A percentile compares a stretch with the other conserved stretches of the same genome.
phyloP scores from a whole-genome alignment of 1,284 basidiomycete genomes.

The Ganoderma boninense region DNA sequence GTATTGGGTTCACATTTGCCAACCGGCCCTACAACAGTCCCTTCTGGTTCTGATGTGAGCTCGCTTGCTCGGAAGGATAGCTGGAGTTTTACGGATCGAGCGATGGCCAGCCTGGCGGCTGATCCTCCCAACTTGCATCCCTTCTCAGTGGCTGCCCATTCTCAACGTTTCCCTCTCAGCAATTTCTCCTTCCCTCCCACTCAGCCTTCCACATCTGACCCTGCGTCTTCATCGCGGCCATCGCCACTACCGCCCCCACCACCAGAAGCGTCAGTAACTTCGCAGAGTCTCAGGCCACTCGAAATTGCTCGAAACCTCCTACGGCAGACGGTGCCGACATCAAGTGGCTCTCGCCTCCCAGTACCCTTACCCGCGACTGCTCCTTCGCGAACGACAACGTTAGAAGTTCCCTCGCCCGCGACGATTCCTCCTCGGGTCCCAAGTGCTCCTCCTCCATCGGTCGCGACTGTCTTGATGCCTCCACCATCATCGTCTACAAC shows the following conservation, averaged over 20 bases:
- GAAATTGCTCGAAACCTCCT: background rate
- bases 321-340: background rate
- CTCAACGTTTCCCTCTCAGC: background rate
- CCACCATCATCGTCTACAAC: background rate
- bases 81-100: background rate
- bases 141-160: background rate
- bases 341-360: background rate
- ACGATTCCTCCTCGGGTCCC: background rate
- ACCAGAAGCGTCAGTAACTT: background rate
- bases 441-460: background rate
- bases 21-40: background rate
- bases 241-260: background rate
- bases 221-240: background rate
- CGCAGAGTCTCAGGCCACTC: background rate
- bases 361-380: background rate
- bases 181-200: background rate
- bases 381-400: background rate
- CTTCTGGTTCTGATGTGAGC: background rate
- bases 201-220: background rate
- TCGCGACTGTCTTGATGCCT: background rate
- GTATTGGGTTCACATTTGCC: background rate
- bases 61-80: background rate
- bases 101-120: background rate
- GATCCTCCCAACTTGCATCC: background rate
- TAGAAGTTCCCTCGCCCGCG: background rate